Base-by-base conservation (phyloP, 371 early-diverging fungal genomes). In the Mucor irregularis region DNA sequence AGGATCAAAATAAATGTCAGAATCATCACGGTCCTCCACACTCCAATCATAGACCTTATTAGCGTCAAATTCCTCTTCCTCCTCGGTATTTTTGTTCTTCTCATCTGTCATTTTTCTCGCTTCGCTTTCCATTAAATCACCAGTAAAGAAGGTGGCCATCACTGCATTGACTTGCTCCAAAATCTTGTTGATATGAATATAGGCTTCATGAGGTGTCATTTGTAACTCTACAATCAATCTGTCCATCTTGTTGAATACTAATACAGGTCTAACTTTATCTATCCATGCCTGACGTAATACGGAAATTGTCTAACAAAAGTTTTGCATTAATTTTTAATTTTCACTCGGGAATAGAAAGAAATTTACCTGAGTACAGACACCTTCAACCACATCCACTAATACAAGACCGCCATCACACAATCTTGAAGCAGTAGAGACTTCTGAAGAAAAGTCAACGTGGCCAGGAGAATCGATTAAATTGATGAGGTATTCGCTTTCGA, bases 381-480 rank as follows among this genome's bases (percentile, higher is more conserved):
- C 99, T 76, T 99, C 99, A 17, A 97, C 95, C 1, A 90, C 95
- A 79, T 99, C 99, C 5, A 99, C 94, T 35, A 99, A 66, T 0
- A 99, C 91, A 37, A 99, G 73, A 9, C 91, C 97, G 26, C 98
- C 98, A 64, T 99, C 99, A 38, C 96, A 94, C 1, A 99, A 73
- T 38, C 97, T 80, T 2, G 99, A 94, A 1, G 99, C 98, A 13
- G 96, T 92, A 5, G 94, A 93, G 13, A 99, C 98, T 62, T 99
- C 95, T 25, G 93, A 88, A 2, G 97, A 91, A 71, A 99, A 99
- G 73, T 99, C 99, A 31, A 99, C 94, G 66, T 99, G 99, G 8
- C 99, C 99, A 7, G 99, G 99, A 6, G 99, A 98, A 74, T 99
- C 99, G 54, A 99, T 98, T 47, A 99, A 71, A 70, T 98, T 96